phyloP scores from a whole-genome alignment of 306 rosid species.

The Glycine latifolia region DNA sequence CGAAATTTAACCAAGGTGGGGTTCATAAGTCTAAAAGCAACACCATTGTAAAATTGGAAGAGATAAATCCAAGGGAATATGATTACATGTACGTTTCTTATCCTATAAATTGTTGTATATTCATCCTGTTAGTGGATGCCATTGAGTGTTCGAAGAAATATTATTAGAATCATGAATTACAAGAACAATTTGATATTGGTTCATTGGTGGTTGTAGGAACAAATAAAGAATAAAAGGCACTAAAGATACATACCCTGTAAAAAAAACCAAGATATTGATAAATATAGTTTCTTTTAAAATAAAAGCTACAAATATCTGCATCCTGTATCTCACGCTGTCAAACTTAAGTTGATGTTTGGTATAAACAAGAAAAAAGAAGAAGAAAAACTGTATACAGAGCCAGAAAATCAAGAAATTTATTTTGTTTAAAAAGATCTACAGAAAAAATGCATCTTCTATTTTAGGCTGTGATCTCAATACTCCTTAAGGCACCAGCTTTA shows the following conservation, averaged over 20 bases:
- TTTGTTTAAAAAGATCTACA: constrained; percentile 16
- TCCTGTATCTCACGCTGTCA: constrained; percentile 11
- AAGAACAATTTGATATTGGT: constrained; percentile 10
- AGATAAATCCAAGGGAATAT: constrained; percentile 23
- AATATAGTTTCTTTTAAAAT: neutral
- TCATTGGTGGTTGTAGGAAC: neutral
- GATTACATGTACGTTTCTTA: constrained; percentile 33
- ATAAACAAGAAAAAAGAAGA: neutral
- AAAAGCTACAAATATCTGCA: constrained; percentile 21
- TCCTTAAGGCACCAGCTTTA: constrained; percentile 34
- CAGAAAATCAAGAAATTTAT: constrained; percentile 5
- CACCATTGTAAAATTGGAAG: constrained; percentile 27
- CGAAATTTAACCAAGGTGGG: neutral
- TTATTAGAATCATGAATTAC: constrained; percentile 24
- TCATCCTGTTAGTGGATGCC: constrained; percentile 36
- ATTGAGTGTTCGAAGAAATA: constrained; percentile 29
- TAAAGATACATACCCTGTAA: constrained; percentile 11
- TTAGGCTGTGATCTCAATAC: constrained; percentile 11
- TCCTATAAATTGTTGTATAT: constrained; percentile 37
- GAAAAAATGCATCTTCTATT: constrained; percentile 22
- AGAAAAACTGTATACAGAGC: neutral
- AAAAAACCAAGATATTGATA: constrained; percentile 28
- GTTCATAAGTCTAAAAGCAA: constrained; percentile 10
- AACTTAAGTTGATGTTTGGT: constrained; percentile 17
- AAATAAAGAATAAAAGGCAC: constrained; percentile 7